Percentiles rank a stretch among this genome's conserved stretches.
phyloP scores from a whole-genome alignment of 2,329 filamentous ascomycete genomes.

The Aspergillus intermedius region DNA sequence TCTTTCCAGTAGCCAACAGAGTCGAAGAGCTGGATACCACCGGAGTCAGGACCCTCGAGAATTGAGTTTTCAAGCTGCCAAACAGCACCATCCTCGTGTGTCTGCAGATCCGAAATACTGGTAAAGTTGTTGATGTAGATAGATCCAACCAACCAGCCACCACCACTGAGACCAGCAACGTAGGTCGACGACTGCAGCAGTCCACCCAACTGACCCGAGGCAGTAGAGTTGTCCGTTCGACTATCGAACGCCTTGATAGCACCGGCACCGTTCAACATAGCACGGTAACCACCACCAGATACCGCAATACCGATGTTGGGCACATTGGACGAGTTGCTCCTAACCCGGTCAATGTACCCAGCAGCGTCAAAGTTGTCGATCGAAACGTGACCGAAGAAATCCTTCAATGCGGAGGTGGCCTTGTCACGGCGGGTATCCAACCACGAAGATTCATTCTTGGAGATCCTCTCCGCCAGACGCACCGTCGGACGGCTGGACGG shows the following conservation, averaged over 20 bases:
- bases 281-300: slow-evolving; percentile 80
- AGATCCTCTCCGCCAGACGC: slow-evolving; percentile 58
- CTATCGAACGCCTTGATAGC: slow-evolving; percentile 72
- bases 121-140: slow-evolving; percentile 78
- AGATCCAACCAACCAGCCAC: slow-evolving; percentile 76
- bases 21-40: slow-evolving; percentile 36
- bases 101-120: slow-evolving; percentile 46
- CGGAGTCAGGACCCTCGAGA: slow-evolving; percentile 34
- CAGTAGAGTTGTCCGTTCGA: slow-evolving; percentile 58
- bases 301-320: slow-evolving; percentile 71
- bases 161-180: slow-evolving; percentile 73
- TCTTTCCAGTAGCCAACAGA: slow-evolving; percentile 58
- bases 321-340: slow-evolving; percentile 50
- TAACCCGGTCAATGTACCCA: slow-evolving; percentile 59
- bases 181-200: slow-evolving; percentile 79
- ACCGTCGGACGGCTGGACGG: slow-evolving; percentile 62
- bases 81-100: slow-evolving; percentile 11
- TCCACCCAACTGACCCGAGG: slow-evolving; percentile 66
- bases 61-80: slow-evolving; percentile 41
- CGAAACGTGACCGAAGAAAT: slow-evolving; percentile 63
- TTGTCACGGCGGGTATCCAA: slow-evolving; percentile 63
- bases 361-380: slow-evolving; percentile 74
- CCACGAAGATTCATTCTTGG: slow-evolving; percentile 67
- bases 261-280: slow-evolving; percentile 81
- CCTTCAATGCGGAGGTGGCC: slow-evolving; percentile 65